Evolutionary conservation across 192 early-diverging fungal genomes (phyloP), one percentile per base, ranked within the genome.

Genomic region (Entomortierella chlamydospora): DNA sequence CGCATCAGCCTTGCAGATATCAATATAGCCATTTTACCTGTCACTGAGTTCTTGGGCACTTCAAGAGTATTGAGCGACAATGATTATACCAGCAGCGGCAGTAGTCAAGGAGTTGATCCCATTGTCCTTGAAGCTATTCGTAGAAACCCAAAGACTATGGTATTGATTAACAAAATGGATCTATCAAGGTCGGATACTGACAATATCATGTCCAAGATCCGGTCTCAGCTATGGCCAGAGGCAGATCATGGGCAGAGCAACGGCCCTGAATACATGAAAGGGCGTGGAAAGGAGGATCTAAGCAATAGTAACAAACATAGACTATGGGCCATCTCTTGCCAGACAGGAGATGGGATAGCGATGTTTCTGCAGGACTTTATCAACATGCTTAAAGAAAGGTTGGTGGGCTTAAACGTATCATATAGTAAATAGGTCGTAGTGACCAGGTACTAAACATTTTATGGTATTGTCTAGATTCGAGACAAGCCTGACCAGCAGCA

Each of bases 151-250:
- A 82, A 89, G 10, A 91, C 90, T 1, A 79, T 90, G 59, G 64
- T 92, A 0, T 82, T 94, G 26, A 67, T 92, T 15, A 92, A 91
- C 77, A 94, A 94, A 70, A 79, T 82, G 37, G 92, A 91, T 56
- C 42, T 78, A 9, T n/a, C 70, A 20, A 51, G 64, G 31, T 45
- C 41, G 2, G 54, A 65, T 23, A 28, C 31, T 13, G 61, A 55
- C 15, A 26, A 49, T 22, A 31, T 39, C 28, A 33, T 60, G 63
- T n/a, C 28, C 39, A 25, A 39, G 18, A 65, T 70, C 33, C n/a
- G 58, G 2, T 26, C 49, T 2, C 47, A 50, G 33, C 57, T 79
- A 12, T 70, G 76, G 76, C 62, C 55, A 52, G 61, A 58, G n/a
- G 17, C 42, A 26, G 54, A 51, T 57, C 51, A 49, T 3, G 71